Percentiles rank a stretch among this genome's conserved stretches.
Evolutionary conservation across 495 filamentous ascomycete species (phyloP).

Genomic region (Tuber magnatum): DNA sequence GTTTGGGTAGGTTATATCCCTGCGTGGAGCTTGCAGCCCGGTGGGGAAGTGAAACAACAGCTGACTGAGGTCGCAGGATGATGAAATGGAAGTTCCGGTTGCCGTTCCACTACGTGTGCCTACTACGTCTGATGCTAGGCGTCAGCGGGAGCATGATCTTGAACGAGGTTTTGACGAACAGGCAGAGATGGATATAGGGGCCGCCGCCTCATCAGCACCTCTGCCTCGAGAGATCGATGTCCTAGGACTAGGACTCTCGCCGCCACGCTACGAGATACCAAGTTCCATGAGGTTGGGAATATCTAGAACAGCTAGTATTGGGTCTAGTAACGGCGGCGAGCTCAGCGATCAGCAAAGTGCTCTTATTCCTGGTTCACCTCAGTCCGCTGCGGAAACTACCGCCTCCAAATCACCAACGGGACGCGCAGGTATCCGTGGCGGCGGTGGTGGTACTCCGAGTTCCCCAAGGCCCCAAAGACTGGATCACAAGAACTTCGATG

Average conservation of each 20-base stretch:
- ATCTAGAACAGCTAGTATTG: conserved; percentile 48
- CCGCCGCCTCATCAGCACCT: conserved; percentile 56
- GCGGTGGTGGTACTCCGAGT: conserved; percentile 17
- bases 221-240: conserved; percentile 58
- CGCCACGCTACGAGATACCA: conserved; percentile 61
- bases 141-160: conserved; percentile 48
- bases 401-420: conserved; percentile 22
- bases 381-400: conserved; percentile 14
- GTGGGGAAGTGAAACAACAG: background rate
- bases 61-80: conserved; percentile 50
- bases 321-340: conserved; percentile 30
- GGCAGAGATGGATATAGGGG: conserved; percentile 92
- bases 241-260: conserved; percentile 61
- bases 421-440: conserved; percentile 14
- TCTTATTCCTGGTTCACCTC: conserved; percentile 26
- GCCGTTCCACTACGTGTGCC: conserved; percentile 81
- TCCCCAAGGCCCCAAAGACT: conserved; percentile 22
- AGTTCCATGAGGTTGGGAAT: conserved; percentile 82
- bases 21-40: background rate
- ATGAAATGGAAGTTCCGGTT: conserved; percentile 89
- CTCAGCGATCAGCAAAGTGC: conserved; percentile 27
- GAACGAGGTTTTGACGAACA: conserved; percentile 41
- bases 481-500: conserved; percentile 33
- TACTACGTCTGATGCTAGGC: conserved; percentile 64
- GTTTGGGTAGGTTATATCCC: conserved; percentile 57